phyloP scores from a whole-genome alignment of 352 stramenopile genomes.

The Globisporangium nagaii region DNA sequence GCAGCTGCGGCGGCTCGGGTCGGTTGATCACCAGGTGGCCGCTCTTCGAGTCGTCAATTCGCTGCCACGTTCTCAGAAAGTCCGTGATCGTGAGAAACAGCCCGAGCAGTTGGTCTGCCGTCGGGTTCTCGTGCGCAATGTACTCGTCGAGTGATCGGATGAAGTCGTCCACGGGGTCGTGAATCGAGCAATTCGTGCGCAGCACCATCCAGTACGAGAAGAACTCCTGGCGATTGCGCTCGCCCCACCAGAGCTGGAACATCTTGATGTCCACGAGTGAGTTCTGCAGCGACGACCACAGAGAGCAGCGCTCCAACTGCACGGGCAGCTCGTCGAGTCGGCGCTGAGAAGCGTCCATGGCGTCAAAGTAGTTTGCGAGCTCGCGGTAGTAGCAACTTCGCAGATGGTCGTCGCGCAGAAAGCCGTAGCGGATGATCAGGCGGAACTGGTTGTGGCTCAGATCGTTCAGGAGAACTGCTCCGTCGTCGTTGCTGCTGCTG shows the following conservation, averaged over 20 bases:
- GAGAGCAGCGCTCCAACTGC: slow-evolving; percentile 64
- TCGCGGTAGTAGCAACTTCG: slow-evolving; percentile 68
- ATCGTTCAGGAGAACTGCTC: slow-evolving; percentile 53
- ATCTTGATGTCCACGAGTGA: slow-evolving; percentile 82
- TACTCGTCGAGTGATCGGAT: slow-evolving; percentile 75
- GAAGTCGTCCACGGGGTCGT: slow-evolving; percentile 79
- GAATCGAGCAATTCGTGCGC: slow-evolving; percentile 48
- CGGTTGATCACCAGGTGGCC: slow-evolving; percentile 25
- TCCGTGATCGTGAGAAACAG: slow-evolving; percentile 78
- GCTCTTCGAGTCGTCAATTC: slow-evolving; percentile 15
- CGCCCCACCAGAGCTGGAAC: slow-evolving; percentile 82
- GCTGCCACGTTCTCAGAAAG: slow-evolving; percentile 71
- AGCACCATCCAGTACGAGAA: slow-evolving; percentile 78
- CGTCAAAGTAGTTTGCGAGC: slow-evolving; percentile 69
- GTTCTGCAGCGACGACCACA: slow-evolving; percentile 62
- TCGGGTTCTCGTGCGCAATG: slow-evolving; percentile 53
- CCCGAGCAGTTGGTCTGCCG: slow-evolving; percentile 51
- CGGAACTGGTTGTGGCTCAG: slow-evolving; percentile 76
- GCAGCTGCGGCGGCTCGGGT: slow-evolving; percentile 55
- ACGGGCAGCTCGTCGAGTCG: slow-evolving; percentile 78
- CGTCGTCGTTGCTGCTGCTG: slow-evolving; percentile 3
- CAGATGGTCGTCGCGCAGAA: slow-evolving; percentile 58
- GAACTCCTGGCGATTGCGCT: slow-evolving; percentile 75
- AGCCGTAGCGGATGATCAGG: slow-evolving; percentile 65
- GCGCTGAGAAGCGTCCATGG: slow-evolving; percentile 59